These are phyloP conservation scores for Choiromyces venosus DNA, from an alignment of 495 filamentous ascomycete genomes.

Conservation along the genomic window DNA sequence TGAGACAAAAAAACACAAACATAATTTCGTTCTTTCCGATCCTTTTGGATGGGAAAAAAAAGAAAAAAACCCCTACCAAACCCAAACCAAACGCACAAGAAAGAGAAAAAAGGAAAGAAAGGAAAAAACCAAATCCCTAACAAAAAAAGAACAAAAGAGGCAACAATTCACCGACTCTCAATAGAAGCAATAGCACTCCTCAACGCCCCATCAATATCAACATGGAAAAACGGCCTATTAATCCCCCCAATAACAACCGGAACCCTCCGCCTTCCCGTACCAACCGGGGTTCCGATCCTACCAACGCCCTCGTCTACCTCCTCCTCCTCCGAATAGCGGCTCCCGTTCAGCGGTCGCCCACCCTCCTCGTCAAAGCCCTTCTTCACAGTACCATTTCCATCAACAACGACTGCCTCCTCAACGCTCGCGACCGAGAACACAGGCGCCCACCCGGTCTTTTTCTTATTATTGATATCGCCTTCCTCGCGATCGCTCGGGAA, in stretches of 20 bases:
- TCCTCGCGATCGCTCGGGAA: constrained; percentile 58
- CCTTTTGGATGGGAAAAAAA: too few relatives aligned
- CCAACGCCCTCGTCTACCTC: neutral
- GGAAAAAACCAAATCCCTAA: neutral
- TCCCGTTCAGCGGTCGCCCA: constrained; percentile 10
- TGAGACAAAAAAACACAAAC: too few relatives aligned
- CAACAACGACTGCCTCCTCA: constrained; percentile 64
- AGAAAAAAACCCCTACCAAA: neutral
- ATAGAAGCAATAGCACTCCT: constrained; percentile 82
- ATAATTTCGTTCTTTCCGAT: too few relatives aligned
- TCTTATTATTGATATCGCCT: constrained; percentile 43
- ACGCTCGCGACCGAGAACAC: constrained; percentile 93
- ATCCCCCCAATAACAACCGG: constrained; percentile 73
- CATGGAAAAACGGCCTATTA: constrained; percentile 88
- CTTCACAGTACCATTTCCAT: constrained; percentile 44
- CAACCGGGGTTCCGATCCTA: constrained; percentile 12
- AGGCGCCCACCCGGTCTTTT: constrained; percentile 75
- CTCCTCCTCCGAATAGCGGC: neutral
- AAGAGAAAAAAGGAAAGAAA: too few relatives aligned
- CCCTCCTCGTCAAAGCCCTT: constrained; percentile 28
- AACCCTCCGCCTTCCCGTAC: constrained; percentile 53
- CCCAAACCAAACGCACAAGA: neutral
- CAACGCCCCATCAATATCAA: constrained; percentile 85
- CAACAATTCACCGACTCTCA: constrained; percentile 41
- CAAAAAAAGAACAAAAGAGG: neutral